A percentile compares a stretch with the other conserved stretches of the same genome.
Conservation (phyloP, 192 early-diverging fungal species). For the Dissophora globulifera region DNA sequence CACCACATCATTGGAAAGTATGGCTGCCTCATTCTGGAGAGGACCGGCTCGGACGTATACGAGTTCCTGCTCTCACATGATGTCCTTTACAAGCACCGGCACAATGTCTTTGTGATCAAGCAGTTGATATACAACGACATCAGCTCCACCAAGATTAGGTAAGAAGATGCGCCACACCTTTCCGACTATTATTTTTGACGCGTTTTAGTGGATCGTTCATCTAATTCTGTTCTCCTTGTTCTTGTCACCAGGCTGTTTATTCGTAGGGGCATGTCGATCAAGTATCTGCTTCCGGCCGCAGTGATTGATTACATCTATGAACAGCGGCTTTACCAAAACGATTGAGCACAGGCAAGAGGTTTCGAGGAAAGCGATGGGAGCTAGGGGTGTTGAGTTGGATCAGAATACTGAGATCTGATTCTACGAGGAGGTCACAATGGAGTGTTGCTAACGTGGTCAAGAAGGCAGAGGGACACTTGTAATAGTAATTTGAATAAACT, state of each 20-base stretch:
- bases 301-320: slow-evolving; percentile 92
- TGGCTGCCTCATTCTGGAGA: slow-evolving; percentile 95
- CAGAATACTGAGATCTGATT: too few species aligned
- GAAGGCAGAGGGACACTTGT: too few species aligned
- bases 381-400: too few species aligned
- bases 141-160: slow-evolving; percentile 94
- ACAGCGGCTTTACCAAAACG: slow-evolving; percentile 74
- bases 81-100: slow-evolving; percentile 86
- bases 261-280: slow-evolving; percentile 92
- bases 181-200: background rate
- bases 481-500: too few species aligned
- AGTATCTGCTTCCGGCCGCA: slow-evolving; percentile 91
- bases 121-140: slow-evolving; percentile 99
- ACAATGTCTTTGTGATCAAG: slow-evolving; percentile 93
- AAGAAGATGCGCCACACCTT: slow-evolving; percentile 7
- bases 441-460: too few species aligned
- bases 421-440: too few species aligned
- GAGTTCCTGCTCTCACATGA: slow-evolving; percentile 93
- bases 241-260: slow-evolving; percentile 82
- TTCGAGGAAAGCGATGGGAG: background rate
- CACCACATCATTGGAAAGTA: slow-evolving; percentile 91
- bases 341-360: background rate
- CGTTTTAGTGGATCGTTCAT: too few species aligned
- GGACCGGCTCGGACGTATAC: slow-evolving; percentile 93
- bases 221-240: too few species aligned